Base-by-base conservation (phyloP, 495 filamentous ascomycete genomes). In the Hypoxylon fuscum region DNA sequence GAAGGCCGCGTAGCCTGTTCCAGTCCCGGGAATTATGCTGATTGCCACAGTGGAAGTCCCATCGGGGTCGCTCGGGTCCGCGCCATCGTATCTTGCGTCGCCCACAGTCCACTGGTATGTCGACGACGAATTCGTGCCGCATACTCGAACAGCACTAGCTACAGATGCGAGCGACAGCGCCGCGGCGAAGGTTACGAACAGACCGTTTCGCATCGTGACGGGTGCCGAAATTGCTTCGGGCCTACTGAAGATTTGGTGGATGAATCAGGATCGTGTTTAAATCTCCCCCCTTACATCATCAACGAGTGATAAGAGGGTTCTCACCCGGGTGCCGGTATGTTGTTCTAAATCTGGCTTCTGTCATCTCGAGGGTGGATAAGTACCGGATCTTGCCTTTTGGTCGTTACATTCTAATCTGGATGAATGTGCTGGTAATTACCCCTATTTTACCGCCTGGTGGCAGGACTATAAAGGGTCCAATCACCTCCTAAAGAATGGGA, bases 81-180 rank as follows among this genome's bases (percentile, higher is more conserved):
- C 49, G 7, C 62, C 62, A 20, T 78, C 76, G 22, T 72, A 78
- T 48, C 76, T 51, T 3, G 66, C 70, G 25, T 75, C 76, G 1
- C 70, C 58, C 2, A 78, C 23, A 7, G 53, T 66, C 56, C 72
- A 73, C 15, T 66, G 55, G 40, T 74, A 77, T 1, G 60, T 50
- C 27, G 58, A 52, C 21, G 68, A 42, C 9, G 48, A 9, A 40
- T 42, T 50, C 23, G 49, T 59, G 15, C 68, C 66, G 50, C 74
- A 76, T 43, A 41, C 68, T 51, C 74, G 61, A 9, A 62, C 65
- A 18, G 61, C 74, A n/a, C 21, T 35, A 6, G 42, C 59, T 10
- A 44, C 52, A 11, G 20, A 47, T 5, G 59, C 34, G 42, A 72
- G 54, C 21, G 37, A 49, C 5, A 65, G 45, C 37, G 57, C 62